phyloP scores from a whole-genome alignment of 2,329 filamentous ascomycete species.

The Microcyclosporella mali region DNA sequence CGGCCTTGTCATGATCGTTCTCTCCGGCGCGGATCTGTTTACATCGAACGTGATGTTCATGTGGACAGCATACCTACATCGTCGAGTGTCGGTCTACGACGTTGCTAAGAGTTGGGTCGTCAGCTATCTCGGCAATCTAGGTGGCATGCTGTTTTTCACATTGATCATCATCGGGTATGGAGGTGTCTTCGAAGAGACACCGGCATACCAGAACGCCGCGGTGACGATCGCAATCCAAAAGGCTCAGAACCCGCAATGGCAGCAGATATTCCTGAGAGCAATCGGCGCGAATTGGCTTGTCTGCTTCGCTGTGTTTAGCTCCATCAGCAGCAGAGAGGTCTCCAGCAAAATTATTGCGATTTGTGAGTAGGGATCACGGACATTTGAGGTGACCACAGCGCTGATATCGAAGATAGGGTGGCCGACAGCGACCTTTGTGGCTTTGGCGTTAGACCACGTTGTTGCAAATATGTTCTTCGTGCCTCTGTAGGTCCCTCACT shows the following conservation, averaged over 20 bases:
- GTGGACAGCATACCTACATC: slow-evolving; percentile 17
- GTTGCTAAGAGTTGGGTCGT: slow-evolving; percentile 18
- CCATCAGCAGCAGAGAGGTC: slow-evolving; percentile 45
- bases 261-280: slow-evolving; percentile 49
- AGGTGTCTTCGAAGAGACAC: slow-evolving; percentile 28
- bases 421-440: slow-evolving; percentile 50
- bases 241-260: slow-evolving; percentile 43
- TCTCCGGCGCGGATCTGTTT: slow-evolving; percentile 30
- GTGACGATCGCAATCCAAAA: slow-evolving; percentile 46
- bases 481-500: slow-evolving; percentile 31
- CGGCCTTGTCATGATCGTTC: slow-evolving; percentile 28
- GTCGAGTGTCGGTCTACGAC: slow-evolving; percentile 14
- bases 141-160: slow-evolving; percentile 31
- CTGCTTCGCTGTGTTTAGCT: slow-evolving; percentile 45
- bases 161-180: slow-evolving; percentile 27
- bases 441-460: slow-evolving; percentile 45
- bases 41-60: slow-evolving; percentile 29
- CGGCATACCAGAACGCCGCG: slow-evolving; percentile 40
- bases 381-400: not conserved
- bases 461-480: slow-evolving; percentile 49
- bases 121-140: slow-evolving; percentile 26
- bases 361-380: slow-evolving; percentile 22
- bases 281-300: slow-evolving; percentile 54
- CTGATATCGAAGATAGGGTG: slow-evolving; percentile 34
- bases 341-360: slow-evolving; percentile 49